Evolutionary conservation across 768 basidiomycete species (phyloP).

Genomic region (Amylocystis lapponica): DNA sequence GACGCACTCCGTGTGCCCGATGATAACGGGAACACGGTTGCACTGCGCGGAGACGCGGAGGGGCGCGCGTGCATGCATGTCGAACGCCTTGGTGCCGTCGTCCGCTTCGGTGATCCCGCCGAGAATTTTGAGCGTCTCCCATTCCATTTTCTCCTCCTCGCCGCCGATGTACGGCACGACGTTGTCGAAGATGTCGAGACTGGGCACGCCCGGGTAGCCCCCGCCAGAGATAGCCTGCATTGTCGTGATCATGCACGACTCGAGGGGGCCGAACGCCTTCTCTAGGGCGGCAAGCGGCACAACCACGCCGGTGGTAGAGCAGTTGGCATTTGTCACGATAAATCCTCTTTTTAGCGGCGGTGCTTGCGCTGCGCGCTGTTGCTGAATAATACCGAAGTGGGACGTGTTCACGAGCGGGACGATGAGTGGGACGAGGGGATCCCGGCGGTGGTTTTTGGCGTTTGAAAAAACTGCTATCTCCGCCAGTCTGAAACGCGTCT

Average conservation of each 20-base stretch:
- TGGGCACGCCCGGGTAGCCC: slow-evolving; percentile 93
- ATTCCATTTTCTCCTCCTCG: slow-evolving; percentile 98
- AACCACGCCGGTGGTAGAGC: slow-evolving; percentile 90
- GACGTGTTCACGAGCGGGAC: slow-evolving; percentile 92
- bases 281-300: slow-evolving; percentile 91
- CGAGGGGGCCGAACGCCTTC: slow-evolving; percentile 88
- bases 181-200: slow-evolving; percentile 92
- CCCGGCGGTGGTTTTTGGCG: slow-evolving; percentile 92
- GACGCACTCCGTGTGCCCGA: slow-evolving; percentile 90
- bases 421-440: slow-evolving; percentile 89
- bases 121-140: slow-evolving; percentile 97
- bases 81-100: slow-evolving; percentile 58
- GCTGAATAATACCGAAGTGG: slow-evolving; percentile 78
- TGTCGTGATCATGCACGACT: slow-evolving; percentile 86
- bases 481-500: slow-evolving; percentile 78
- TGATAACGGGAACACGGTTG: slow-evolving; percentile 92
- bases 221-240: slow-evolving; percentile 97
- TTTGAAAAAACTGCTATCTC: slow-evolving; percentile 95
- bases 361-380: slow-evolving; percentile 67
- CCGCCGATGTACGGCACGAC: slow-evolving; percentile 91
- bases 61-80: slow-evolving; percentile 76
- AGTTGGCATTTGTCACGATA: slow-evolving; percentile 98
- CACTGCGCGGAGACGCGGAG: slow-evolving; percentile 90
- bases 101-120: slow-evolving; percentile 67
- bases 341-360: slow-evolving; percentile 78